Evolutionary conservation across 441 rosid species (phyloP), one percentile per base, ranked within the genome.

Genomic region (Kokia cookei): DNA sequence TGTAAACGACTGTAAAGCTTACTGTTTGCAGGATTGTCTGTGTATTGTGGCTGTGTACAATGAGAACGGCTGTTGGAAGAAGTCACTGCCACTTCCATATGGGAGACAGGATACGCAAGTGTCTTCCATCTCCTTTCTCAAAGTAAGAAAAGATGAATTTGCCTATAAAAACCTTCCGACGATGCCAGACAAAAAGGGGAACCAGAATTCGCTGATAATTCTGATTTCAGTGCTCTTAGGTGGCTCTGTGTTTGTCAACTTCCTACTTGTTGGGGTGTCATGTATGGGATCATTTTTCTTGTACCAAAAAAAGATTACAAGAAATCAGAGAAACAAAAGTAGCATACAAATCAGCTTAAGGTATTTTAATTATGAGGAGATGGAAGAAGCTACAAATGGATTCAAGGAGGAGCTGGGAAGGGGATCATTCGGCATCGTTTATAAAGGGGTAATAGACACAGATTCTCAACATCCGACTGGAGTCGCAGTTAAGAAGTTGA

Each of bases 371-470:
- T 83, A 76, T 59, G 7, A 50, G 8, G 86, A 83, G 60, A 80
- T 83, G 0, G 69, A n/a, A 42, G 55, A 74, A 50, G 84, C 86
- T 14, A 80, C 82, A 10, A 15, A 62, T 54, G 72, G 72, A 5
- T 80, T 83, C 75, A 53, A 73, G 71, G 84, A 83, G 63, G 84
- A 83, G 43, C 37, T 80, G 7, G 84, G 86, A 22, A 83, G 69
- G 27, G 83, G 82, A 51, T 57, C 80, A 10, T 77, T 82, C 64
- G 79, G 83, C 1, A 15, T 66, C 13, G 83, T 82, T 24, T 82
- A 82, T 74, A 75, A 65, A 76, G 83, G 85, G 40, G n/a, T 10
- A 7, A 3, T 74, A 9, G 32, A 15, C 19, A 51, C 6, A 5
- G 65, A 61, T 11, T 4, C 45, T 3, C 12, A 62, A 15, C 17